Conservation (phyloP, 2,329 filamentous ascomycete species). For the Pezicula rhizophila region DNA sequence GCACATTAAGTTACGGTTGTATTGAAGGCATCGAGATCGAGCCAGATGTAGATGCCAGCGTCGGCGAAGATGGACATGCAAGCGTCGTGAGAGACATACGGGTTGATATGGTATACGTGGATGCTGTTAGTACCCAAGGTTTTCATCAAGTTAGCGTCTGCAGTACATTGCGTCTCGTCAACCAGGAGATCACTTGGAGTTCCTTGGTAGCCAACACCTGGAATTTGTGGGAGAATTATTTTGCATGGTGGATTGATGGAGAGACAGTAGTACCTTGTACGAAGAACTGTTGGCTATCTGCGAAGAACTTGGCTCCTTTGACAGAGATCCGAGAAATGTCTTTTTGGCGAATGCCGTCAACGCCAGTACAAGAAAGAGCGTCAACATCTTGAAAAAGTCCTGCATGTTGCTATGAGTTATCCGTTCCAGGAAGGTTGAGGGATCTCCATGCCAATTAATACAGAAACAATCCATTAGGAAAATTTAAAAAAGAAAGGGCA, state of each 20-base stretch:
- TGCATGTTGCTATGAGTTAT: background rate
- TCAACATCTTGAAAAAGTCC: conserved; percentile 10
- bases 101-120: conserved; percentile 67
- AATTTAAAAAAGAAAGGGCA: background rate
- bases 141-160: conserved; percentile 59
- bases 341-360: conserved; percentile 7
- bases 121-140: conserved; percentile 63
- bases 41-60: conserved; percentile 64
- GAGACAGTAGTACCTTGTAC: conserved; percentile 30
- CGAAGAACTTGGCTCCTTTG: conserved; percentile 24
- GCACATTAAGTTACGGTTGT: conserved; percentile 56
- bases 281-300: conserved; percentile 23
- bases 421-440: too few species aligned
- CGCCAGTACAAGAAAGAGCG: conserved; percentile 4
- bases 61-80: conserved; percentile 61
- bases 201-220: conserved; percentile 59
- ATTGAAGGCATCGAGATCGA: conserved; percentile 63
- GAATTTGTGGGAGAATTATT: conserved; percentile 23
- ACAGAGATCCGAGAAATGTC: conserved; percentile 19
- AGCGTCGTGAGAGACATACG: conserved; percentile 57
- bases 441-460: background rate
- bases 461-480: background rate
- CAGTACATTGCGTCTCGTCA: conserved; percentile 50
- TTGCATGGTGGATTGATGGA: background rate
- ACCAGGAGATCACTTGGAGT: conserved; percentile 60